These are phyloP conservation scores for Phyllosticta paracitricarpa DNA, from an alignment of 2,329 filamentous ascomycete genomes.

Conservation along the genomic window DNA sequence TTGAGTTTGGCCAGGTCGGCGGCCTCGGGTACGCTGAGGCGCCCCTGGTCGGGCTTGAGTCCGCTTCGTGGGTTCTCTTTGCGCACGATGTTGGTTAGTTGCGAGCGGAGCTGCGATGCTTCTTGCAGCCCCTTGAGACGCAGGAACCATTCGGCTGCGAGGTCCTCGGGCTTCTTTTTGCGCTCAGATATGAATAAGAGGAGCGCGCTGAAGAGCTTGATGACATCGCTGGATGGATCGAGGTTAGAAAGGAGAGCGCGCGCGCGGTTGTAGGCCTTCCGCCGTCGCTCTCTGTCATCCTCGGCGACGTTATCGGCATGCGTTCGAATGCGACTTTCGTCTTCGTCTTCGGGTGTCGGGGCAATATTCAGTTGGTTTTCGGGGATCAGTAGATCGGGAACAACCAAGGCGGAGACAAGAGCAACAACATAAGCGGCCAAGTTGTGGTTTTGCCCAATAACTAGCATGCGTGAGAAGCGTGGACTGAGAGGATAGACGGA, in stretches of 20 bases:
- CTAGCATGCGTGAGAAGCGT: constrained; percentile 82
- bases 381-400: constrained; percentile 77
- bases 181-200: constrained; percentile 64
- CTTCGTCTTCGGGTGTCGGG: constrained; percentile 33
- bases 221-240: constrained; percentile 75
- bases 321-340: constrained; percentile 39
- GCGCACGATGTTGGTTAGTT: constrained; percentile 72
- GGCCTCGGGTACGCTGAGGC: constrained; percentile 44
- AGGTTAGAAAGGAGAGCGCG: constrained; percentile 71
- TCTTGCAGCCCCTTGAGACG: constrained; percentile 81
- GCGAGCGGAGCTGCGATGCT: constrained; percentile 68
- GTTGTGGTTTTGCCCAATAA: constrained; percentile 72
- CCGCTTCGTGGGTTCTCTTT: constrained; percentile 53
- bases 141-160: constrained; percentile 77
- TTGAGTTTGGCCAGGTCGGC: constrained; percentile 55
- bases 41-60: constrained; percentile 30
- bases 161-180: constrained; percentile 45
- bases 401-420: constrained; percentile 77
- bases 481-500: constrained; percentile 85
- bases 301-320: constrained; percentile 64
- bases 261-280: constrained; percentile 57
- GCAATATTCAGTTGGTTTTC: constrained; percentile 65
- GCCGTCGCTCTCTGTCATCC: constrained; percentile 54
- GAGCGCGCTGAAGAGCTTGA: constrained; percentile 82
- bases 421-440: constrained; percentile 81